Evolutionary conservation across 192 early-diverging fungal genomes (phyloP).

Genomic region (Backusella tarrabulga): DNA sequence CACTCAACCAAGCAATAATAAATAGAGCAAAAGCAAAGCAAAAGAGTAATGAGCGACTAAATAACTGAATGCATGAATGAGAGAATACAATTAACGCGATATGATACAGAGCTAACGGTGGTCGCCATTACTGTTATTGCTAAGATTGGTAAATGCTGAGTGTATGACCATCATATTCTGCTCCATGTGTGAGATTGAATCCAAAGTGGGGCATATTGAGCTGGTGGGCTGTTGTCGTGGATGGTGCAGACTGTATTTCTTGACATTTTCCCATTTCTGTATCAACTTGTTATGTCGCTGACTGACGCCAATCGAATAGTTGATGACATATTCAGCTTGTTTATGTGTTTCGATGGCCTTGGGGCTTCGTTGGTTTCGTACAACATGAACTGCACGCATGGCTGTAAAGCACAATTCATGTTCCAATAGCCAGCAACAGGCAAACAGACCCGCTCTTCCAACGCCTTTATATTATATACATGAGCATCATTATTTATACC

Average conservation of each 20-base stretch:
- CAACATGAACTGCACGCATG: slow-evolving; percentile 52
- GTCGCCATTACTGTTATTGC: not conserved
- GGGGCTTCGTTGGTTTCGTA: slow-evolving; percentile 57
- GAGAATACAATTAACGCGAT: no score
- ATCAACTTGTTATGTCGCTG: not conserved
- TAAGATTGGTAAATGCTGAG: not conserved
- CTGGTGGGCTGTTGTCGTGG: not conserved
- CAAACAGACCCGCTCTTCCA: slow-evolving; percentile 74
- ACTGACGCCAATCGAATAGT: slow-evolving; percentile 23
- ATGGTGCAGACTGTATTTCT: not conserved
- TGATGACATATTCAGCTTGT: slow-evolving; percentile 61
- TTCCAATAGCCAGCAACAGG: slow-evolving; percentile 69
- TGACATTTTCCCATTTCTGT: not conserved
- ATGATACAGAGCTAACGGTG: not conserved
- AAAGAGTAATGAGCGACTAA: no score
- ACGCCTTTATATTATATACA: slow-evolving; percentile 45
- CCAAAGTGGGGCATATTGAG: not conserved
- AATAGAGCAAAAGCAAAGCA: no score
- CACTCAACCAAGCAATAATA: no score
- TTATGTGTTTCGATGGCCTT: slow-evolving; percentile 72
- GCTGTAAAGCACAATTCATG: slow-evolving; percentile 48
- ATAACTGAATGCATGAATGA: no score
- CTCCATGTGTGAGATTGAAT: not conserved
- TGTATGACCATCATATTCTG: not conserved
- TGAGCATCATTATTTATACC: slow-evolving; percentile 6